Percentiles rank a stretch among this genome's conserved stretches.
Evolutionary conservation across 2,329 filamentous ascomycete species (phyloP).

Genomic region (Trichoderma koningii): DNA sequence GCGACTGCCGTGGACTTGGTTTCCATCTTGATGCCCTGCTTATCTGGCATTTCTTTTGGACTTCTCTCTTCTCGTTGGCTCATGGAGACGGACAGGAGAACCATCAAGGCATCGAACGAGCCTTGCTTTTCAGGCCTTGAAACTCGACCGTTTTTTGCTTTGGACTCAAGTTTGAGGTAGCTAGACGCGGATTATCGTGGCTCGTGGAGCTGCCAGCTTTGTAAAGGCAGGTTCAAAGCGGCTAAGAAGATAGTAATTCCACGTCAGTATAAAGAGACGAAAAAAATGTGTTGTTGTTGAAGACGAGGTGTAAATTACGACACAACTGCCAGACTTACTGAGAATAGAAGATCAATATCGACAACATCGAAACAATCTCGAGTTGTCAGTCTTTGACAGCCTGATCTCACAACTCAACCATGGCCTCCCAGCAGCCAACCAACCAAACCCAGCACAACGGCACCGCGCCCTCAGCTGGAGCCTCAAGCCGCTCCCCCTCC

Average conservation of each 20-base stretch:
- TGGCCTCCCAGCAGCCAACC: constrained; percentile 7
- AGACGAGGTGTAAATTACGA: no score
- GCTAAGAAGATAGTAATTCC: no score
- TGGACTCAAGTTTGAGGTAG: constrained; percentile 8
- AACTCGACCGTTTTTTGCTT: background rate
- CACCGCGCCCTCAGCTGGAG: background rate
- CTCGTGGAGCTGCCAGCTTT: background rate
- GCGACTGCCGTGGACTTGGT: constrained; percentile 8
- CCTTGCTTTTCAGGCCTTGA: background rate
- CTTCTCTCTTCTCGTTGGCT: constrained; percentile 16
- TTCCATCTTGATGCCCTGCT: background rate
- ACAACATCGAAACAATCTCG: no score
- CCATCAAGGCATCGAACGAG: background rate
- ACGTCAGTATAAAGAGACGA: no score
- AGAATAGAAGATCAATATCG: no score
- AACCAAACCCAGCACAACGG: background rate
- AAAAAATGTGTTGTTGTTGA: no score
- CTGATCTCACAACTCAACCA: background rate
- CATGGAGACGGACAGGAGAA: constrained; percentile 13
- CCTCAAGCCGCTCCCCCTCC: constrained; percentile 5
- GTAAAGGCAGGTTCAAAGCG: background rate
- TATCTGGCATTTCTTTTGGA: background rate
- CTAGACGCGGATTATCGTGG: background rate
- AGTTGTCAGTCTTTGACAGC: background rate
- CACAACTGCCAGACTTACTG: no score